Evolutionary conservation across 768 basidiomycete genomes (phyloP).

Genomic region (Leccinum pellstonianum): DNA sequence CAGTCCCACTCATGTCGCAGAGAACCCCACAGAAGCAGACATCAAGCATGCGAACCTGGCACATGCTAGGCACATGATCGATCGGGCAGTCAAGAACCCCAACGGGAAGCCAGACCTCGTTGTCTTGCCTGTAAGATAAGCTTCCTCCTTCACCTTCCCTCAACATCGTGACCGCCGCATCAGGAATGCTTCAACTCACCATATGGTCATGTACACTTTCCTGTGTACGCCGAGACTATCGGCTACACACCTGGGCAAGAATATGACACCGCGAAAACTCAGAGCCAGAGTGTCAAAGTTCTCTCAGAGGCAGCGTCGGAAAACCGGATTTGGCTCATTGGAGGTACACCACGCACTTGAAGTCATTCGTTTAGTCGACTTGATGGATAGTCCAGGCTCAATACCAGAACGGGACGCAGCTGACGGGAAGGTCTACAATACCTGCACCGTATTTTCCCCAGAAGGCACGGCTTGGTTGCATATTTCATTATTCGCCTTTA

Average conservation of each 20-base stretch:
- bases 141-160: neutral
- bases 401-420: slow-evolving; percentile 79
- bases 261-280: slow-evolving; percentile 54
- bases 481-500: neutral
- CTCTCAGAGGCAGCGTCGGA: slow-evolving; percentile 80
- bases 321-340: slow-evolving; percentile 84
- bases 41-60: slow-evolving; percentile 73
- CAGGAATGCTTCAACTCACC: slow-evolving; percentile 91
- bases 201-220: slow-evolving; percentile 78
- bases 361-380: neutral
- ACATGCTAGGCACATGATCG: slow-evolving; percentile 79
- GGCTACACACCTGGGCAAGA: slow-evolving; percentile 54
- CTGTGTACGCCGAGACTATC: slow-evolving; percentile 79
- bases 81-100: slow-evolving; percentile 55
- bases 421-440: slow-evolving; percentile 82
- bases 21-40: slow-evolving; percentile 30
- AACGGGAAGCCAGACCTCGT: slow-evolving; percentile 68
- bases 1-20: slow-evolving; percentile 46
- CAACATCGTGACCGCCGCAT: neutral
- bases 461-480: slow-evolving; percentile 43
- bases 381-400: slow-evolving; percentile 56
- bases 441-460: slow-evolving; percentile 87
- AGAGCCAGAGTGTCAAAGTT: slow-evolving; percentile 79
- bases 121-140: slow-evolving; percentile 70
- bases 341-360: slow-evolving; percentile 51